Evolutionary conservation across 257 asterid genomes (phyloP).

Genomic region (Capsicum pubescens): DNA sequence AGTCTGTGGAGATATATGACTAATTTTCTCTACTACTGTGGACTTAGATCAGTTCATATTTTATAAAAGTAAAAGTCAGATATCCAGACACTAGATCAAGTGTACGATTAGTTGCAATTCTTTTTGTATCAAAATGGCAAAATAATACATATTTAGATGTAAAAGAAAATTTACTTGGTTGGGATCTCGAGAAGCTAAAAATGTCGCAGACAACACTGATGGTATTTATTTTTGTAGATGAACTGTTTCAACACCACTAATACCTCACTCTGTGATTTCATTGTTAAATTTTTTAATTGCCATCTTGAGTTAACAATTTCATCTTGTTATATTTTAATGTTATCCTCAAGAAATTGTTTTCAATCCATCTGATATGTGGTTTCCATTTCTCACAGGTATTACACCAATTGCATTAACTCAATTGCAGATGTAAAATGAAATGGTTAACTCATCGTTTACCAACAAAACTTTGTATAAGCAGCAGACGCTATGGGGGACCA

Average conservation of each 20-base stretch:
- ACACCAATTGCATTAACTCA: not conserved
- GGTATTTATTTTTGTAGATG: conserved; percentile 11
- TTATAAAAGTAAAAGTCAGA: not conserved
- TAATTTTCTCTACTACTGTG: not conserved
- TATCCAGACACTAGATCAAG: not conserved
- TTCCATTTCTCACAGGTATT: conserved; percentile 20
- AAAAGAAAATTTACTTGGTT: not conserved
- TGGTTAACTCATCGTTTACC: not conserved
- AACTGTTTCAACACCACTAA: not conserved
- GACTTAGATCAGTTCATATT: not conserved
- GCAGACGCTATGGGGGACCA: not conserved
- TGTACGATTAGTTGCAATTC: not conserved
- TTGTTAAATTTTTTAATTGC: not conserved
- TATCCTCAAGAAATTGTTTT: not conserved
- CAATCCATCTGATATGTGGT: not conserved
- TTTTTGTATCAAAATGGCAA: conserved; percentile 18
- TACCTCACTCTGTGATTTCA: not conserved
- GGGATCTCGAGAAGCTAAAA: not conserved
- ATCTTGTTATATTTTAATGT: not conserved
- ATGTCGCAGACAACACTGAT: not conserved
- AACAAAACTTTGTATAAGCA: not conserved
- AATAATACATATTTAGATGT: not conserved
- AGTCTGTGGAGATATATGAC: not conserved
- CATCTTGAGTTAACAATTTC: not conserved
- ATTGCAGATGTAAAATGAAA: conserved; percentile 8